Evolutionary conservation across 352 stramenopile species (phyloP).

Genomic region (Phytophthora niederhauseri): DNA sequence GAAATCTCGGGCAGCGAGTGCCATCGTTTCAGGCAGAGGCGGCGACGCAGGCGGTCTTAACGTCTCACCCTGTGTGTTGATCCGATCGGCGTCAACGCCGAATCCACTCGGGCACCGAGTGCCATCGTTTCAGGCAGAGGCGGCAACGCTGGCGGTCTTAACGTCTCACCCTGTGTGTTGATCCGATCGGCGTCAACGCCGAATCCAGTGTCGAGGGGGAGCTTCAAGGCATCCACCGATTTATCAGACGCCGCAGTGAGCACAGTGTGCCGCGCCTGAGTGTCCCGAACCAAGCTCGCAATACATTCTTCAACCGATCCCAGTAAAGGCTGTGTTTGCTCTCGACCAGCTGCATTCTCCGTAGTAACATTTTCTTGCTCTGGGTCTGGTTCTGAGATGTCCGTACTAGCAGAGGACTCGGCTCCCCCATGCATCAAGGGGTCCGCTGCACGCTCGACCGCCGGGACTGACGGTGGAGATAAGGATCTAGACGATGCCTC

Average conservation of each 20-base stretch:
- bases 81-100: background rate
- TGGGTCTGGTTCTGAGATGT: conserved; percentile 17
- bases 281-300: conserved; percentile 11
- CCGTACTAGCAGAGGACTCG: conserved; percentile 4
- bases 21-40: conserved; percentile 17
- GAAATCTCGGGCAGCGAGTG: conserved; percentile 29
- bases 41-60: background rate
- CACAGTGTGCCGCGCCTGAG: conserved; percentile 1
- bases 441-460: background rate
- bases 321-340: conserved; percentile 7
- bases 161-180: background rate
- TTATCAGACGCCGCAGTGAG: conserved; percentile 7
- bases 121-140: conserved; percentile 19
- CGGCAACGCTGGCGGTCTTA: background rate
- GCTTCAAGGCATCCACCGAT: conserved; percentile 15
- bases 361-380: conserved; percentile 9
- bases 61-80: background rate
- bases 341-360: background rate
- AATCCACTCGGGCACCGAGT: conserved; percentile 15
- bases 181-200: background rate
- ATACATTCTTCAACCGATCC: conserved; percentile 32
- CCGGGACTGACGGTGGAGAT: background rate
- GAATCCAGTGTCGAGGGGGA: conserved; percentile 16
- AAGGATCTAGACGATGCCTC: background rate
- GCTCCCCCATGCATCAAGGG: background rate